Percentiles rank a stretch among this genome's conserved stretches.
Conservation (phyloP, 2,329 filamentous ascomycete species). For the Chrysoporthe austroafricana region DNA sequence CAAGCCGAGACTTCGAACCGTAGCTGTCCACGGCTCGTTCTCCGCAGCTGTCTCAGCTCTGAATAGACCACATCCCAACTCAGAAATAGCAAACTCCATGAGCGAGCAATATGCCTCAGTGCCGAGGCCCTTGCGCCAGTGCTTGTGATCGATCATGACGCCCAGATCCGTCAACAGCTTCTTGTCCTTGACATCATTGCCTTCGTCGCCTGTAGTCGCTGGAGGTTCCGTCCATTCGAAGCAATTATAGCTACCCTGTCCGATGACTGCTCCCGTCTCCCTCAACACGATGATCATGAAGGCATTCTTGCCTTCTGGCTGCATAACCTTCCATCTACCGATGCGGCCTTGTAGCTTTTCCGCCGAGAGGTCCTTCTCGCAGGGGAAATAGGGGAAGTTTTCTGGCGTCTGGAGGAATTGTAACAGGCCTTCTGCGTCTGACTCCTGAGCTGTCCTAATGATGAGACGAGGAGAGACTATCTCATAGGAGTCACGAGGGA, state of each 20-base stretch:
- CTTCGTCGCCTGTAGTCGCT: background rate
- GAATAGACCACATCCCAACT: slow-evolving; percentile 12
- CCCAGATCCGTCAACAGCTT: slow-evolving; percentile 9
- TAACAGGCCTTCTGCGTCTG: slow-evolving; percentile 3
- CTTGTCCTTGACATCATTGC: background rate
- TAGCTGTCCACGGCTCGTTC: slow-evolving; percentile 7
- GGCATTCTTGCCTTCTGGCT: slow-evolving; percentile 4
- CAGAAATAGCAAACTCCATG: slow-evolving; percentile 6
- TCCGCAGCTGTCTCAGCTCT: slow-evolving; percentile 1
- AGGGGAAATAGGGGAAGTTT: slow-evolving; percentile 7
- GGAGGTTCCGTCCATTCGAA: slow-evolving; percentile 4
- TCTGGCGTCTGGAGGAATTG: slow-evolving; percentile 1
- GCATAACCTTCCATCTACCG: slow-evolving; percentile 11
- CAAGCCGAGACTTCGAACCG: background rate
- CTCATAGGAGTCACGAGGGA: slow-evolving; percentile 6
- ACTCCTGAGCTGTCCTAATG: slow-evolving; percentile 9
- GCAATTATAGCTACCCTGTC: slow-evolving; percentile 15
- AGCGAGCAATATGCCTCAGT: slow-evolving; percentile 9
- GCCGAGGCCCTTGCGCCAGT: slow-evolving; percentile 15
- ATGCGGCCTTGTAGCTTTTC: background rate
- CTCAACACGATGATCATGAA: slow-evolving; percentile 9
- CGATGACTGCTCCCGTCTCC: slow-evolving; percentile 7
- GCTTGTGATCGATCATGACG: slow-evolving; percentile 2
- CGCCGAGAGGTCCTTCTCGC: background rate
- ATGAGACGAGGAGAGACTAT: slow-evolving; percentile 10